Percentiles rank a stretch among this genome's conserved stretches.
These are phyloP conservation scores for Pascua guehoae DNA, from an alignment of 1,284 basidiomycete species.

Conservation along the genomic window DNA sequence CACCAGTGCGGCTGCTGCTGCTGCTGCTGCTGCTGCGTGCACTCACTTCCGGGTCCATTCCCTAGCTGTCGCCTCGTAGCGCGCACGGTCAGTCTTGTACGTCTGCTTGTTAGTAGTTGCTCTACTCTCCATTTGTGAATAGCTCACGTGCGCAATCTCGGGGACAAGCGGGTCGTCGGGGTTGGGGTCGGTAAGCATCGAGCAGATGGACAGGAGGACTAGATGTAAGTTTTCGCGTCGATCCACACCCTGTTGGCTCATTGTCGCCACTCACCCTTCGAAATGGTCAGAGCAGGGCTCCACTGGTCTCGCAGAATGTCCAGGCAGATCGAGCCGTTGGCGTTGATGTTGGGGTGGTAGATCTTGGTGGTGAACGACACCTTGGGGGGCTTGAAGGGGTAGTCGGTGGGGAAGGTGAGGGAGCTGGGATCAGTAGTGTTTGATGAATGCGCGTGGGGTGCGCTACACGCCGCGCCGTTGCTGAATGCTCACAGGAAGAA, in stretches of 20 bases:
- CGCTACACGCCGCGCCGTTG: background rate
- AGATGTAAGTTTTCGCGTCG: background rate
- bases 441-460: background rate
- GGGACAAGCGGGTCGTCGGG: constrained; percentile 79
- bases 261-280: constrained; percentile 67
- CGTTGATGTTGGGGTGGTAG: constrained; percentile 61
- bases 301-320: constrained; percentile 97
- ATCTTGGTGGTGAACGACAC: constrained; percentile 94
- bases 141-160: constrained; percentile 55
- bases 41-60: constrained; percentile 94
- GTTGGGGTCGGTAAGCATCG: constrained; percentile 95
- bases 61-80: constrained; percentile 90
- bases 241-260: too few species aligned
- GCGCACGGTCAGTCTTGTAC: constrained; percentile 91
- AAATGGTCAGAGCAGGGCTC: constrained; percentile 97
- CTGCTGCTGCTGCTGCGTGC: too few species aligned
- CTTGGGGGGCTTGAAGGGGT: constrained; percentile 99
- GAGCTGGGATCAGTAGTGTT: constrained; percentile 25
- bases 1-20: too few species aligned
- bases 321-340: constrained; percentile 88
- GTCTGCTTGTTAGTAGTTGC: constrained; percentile 54
- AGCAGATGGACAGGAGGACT: constrained; percentile 93
- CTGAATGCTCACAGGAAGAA: constrained; percentile 70
- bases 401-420: constrained; percentile 61
- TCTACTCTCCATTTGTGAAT: background rate